Evolutionary conservation across 306 rosid species (phyloP).

Genomic region (Lupinus albus): DNA sequence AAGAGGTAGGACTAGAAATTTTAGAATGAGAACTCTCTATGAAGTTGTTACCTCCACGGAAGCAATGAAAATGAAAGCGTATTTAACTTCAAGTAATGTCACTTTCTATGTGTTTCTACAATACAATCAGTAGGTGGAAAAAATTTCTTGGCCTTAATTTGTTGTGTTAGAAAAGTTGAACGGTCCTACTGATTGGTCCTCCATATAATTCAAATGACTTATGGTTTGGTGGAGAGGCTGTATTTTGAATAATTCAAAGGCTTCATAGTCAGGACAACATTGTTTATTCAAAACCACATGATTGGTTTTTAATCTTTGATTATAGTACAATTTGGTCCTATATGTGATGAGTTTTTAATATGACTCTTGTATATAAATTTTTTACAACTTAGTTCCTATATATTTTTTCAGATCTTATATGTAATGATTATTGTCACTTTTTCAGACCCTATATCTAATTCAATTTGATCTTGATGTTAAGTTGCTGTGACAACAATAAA

Average conservation of each 20-base stretch:
- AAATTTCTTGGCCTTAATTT: too few relatives aligned
- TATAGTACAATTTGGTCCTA: too few relatives aligned
- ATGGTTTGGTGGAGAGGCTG: conserved; percentile 12
- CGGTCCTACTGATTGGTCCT: neutral
- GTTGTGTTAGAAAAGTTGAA: neutral
- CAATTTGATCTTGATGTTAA: too few relatives aligned
- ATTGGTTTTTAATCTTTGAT: neutral
- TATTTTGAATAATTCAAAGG: conserved; percentile 40
- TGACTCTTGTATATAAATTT: too few relatives aligned
- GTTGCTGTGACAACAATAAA: too few relatives aligned
- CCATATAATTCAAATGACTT: conserved; percentile 4
- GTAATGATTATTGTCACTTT: too few relatives aligned
- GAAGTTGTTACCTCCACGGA: conserved; percentile 37
- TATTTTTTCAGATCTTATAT: too few relatives aligned
- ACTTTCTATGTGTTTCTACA: conserved; percentile 15
- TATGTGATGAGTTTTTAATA: too few relatives aligned
- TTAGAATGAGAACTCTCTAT: neutral
- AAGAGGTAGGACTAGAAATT: conserved; percentile 21
- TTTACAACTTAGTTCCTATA: too few relatives aligned
- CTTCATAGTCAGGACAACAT: neutral
- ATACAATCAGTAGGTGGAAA: neutral
- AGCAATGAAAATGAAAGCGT: conserved; percentile 35
- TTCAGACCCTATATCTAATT: too few relatives aligned
- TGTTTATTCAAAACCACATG: conserved; percentile 27
- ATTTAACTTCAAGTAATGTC: conserved; percentile 1